Evolutionary conservation across 805 yeast species (phyloP).

Genomic region (Myxozyma mucilagina): DNA sequence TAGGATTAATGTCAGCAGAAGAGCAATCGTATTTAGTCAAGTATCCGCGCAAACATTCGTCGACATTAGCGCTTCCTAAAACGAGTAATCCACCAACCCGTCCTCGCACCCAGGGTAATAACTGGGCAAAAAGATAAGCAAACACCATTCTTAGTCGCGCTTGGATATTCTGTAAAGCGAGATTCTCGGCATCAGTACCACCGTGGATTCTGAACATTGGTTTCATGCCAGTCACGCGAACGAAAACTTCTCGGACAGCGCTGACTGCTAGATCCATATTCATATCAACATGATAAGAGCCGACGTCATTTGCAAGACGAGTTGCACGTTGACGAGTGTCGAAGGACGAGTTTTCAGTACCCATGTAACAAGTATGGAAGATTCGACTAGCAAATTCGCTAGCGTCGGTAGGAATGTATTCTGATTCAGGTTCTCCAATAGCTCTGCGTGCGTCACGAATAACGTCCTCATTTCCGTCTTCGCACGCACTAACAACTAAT

Average conservation of each 20-base stretch:
- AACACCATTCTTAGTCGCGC: slow-evolving; percentile 95
- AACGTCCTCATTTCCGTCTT: slow-evolving; percentile 63
- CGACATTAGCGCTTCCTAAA: slow-evolving; percentile 95
- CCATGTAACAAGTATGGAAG: slow-evolving; percentile 94
- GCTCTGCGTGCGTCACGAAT: slow-evolving; percentile 70
- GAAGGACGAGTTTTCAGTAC: slow-evolving; percentile 84
- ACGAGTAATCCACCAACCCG: slow-evolving; percentile 77
- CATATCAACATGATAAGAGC: slow-evolving; percentile 86
- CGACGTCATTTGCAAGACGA: slow-evolving; percentile 69
- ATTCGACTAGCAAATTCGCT: slow-evolving; percentile 72
- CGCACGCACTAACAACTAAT: slow-evolving; percentile 69
- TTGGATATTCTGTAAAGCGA: slow-evolving; percentile 95
- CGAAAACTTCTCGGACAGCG: slow-evolving; percentile 74
- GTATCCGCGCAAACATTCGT: slow-evolving; percentile 93
- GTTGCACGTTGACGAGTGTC: slow-evolving; percentile 86
- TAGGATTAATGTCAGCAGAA: slow-evolving; percentile 95
- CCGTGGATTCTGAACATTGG: slow-evolving; percentile 93
- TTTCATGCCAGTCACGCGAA: slow-evolving; percentile 82
- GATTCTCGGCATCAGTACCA: slow-evolving; percentile 85
- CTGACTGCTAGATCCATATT: slow-evolving; percentile 85
- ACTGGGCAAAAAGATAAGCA: slow-evolving; percentile 88
- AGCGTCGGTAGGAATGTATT: slow-evolving; percentile 72
- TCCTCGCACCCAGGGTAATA: slow-evolving; percentile 92
- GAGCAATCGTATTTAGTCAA: slow-evolving; percentile 97
- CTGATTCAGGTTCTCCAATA: slow-evolving; percentile 52